Evolutionary conservation across 306 rosid genomes (phyloP).

Genomic region (Bauhinia variegata): DNA sequence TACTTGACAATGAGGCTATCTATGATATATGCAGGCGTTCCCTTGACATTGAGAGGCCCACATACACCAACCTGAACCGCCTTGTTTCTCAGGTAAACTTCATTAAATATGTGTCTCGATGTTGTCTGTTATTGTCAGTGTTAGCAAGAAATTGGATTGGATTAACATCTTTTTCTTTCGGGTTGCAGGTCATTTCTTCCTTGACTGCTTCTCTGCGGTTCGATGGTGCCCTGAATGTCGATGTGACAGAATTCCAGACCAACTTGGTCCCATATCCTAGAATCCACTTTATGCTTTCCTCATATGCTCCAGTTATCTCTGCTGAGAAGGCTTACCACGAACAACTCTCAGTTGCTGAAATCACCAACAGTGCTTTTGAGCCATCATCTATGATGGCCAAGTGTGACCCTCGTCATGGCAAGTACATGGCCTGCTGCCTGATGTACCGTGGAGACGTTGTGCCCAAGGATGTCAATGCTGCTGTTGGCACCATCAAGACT

Average conservation of each 20-base stretch:
- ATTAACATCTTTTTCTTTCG: background rate
- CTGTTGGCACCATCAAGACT: constrained; percentile 62
- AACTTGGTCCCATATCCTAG: constrained; percentile 65
- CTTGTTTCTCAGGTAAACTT: constrained; percentile 57
- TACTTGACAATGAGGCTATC: constrained; percentile 63
- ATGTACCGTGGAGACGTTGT: constrained; percentile 72
- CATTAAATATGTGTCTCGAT: background rate
- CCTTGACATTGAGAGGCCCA: constrained; percentile 61
- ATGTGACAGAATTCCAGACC: constrained; percentile 62
- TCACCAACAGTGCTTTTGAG: constrained; percentile 63
- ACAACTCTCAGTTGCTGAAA: constrained; percentile 61
- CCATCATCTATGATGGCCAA: constrained; percentile 70
- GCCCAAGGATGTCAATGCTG: constrained; percentile 65
- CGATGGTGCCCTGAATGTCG: constrained; percentile 61
- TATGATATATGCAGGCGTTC: constrained; percentile 67
- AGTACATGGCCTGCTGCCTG: constrained; percentile 66
- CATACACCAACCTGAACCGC: constrained; percentile 64
- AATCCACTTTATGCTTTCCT: constrained; percentile 70
- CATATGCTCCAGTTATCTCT: constrained; percentile 60
- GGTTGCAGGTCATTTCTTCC: constrained; percentile 52
- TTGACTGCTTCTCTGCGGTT: constrained; percentile 60
- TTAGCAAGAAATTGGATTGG: too few relatives aligned
- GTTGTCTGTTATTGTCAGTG: background rate
- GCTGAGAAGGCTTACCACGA: constrained; percentile 58
- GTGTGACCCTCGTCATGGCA: constrained; percentile 64